Evolutionary conservation across 139 green algal species (phyloP), one percentile per base, ranked within the genome.

Genomic region (Chlamydomonas asymmetrica): DNA sequence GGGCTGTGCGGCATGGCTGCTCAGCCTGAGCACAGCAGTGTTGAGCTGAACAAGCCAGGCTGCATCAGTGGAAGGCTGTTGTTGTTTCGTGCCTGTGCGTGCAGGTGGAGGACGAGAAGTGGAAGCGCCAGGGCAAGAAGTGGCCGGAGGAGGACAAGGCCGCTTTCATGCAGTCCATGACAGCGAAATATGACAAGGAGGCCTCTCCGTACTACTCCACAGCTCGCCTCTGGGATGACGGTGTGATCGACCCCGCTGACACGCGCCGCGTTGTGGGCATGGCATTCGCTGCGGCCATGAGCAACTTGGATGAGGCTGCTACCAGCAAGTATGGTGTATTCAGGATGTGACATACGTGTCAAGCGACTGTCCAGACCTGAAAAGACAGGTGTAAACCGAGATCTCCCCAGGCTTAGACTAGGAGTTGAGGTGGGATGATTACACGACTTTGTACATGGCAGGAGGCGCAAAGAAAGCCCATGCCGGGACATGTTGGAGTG

Each of bases 191-290:
- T 70, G 94, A 98, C 49, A 50, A 52, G 2, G 93, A 98, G 81
- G 94, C 91, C 5, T 59, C 78, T 22, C 82, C 92, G 16, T 88
- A 83, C 57, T 97, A 88, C 71, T 85, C 92, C 18, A 92, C 73
- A 23, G 94, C 94, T 5, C 78, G 94, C 27, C 84, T 98, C 63
- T 98, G 94, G 94, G 94, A 98, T 73, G 94, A 98, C 72, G 94
- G 94, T 20, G 88, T 97, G 32, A 97, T 98, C 43, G 90, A 94
- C 68, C 94, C 94, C 31, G 88, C 83, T 31, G 93, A 97, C 79
- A 95, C 92, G 0, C 74, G 93, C 1, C 72, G 77, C 5, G 93
- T 98, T 65, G 79, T 97, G 60, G 87, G 87, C 16, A 76, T 98
- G 43, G 78, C 74, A 37, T 75, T 98, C 23, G 85, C 77, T 2